Evolutionary conservation across 2,329 filamentous ascomycete species (phyloP).

Genomic region (Helicocarpus griseus): DNA sequence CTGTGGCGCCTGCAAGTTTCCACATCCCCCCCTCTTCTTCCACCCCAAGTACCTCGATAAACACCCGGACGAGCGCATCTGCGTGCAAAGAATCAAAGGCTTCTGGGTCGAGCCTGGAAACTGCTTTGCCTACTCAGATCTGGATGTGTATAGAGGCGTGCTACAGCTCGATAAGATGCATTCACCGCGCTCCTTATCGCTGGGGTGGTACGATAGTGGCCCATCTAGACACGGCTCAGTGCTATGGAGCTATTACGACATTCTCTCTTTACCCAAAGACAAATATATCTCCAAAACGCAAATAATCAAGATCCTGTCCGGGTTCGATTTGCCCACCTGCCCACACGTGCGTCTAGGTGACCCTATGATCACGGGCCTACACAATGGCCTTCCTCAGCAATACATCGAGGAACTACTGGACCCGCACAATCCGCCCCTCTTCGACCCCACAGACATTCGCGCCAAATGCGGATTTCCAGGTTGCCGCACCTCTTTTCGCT

Average conservation of each 20-base stretch:
- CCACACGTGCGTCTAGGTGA: slow-evolving; percentile 8
- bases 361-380: slow-evolving; percentile 4
- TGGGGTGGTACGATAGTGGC: background rate
- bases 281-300: slow-evolving; percentile 1
- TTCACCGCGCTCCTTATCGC: background rate
- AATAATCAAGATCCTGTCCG: slow-evolving; percentile 6
- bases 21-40: slow-evolving; percentile 5
- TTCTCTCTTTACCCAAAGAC: slow-evolving; percentile 7
- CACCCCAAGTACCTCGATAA: background rate
- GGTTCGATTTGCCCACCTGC: slow-evolving; percentile 9
- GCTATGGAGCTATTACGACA: slow-evolving; percentile 4
- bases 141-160: background rate
- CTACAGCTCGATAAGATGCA: background rate
- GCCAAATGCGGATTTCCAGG: slow-evolving; percentile 6
- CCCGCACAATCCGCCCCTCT: background rate
- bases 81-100: slow-evolving; percentile 1
- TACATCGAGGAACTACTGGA: background rate
- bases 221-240: background rate
- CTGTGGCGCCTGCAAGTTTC: slow-evolving; percentile 11
- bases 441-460: background rate
- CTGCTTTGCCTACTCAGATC: slow-evolving; percentile 6
- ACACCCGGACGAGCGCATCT: background rate
- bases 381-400: background rate
- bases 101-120: slow-evolving; percentile 7
- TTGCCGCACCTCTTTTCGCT: slow-evolving; percentile 8